Base-by-base conservation (phyloP, 1,139 yeast genomes). In the Insectozyma bohioensis region DNA sequence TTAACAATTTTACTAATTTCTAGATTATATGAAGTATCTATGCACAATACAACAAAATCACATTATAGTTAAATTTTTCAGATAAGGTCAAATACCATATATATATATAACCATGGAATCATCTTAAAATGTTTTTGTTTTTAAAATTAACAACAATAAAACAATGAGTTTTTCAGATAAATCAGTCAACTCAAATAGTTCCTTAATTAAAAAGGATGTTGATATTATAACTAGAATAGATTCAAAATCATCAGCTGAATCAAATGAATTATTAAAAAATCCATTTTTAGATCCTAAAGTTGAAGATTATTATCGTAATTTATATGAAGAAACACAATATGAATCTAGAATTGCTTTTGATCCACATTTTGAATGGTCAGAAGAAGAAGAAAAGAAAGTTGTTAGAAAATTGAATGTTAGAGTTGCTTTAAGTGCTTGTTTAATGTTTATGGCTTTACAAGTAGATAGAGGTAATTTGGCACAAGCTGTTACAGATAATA, bases 291-390 rank as follows among this genome's bases (percentile, higher is more conserved):
- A 38, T 21, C 40, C 41, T 2, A 33, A 35, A 19, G 41, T 38
- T 5, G 40, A 28, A 25, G 31, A 30, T 18, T 38, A 38, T 22
- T 38, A 36, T 36, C 45, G 51, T 8, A 41, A 48, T 6, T 25
- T 63, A 12, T 63, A 63, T 35, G 61, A 55, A 21, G 43, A 41
- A 2, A 48, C 57, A 19, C 30, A 55, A 4, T 63, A 63, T 40
- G 69, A 63, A 42, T 56, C 68, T 40, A 49, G 57, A 23, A 45
- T 46, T 14, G 57, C 43, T n/a, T 59, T 62, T 33, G 68, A 63
- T 41, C 67, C 67, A 1, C 49, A 51, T 2, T 54, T 56, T 34
- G 53, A 54, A 9, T 63, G 68, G 68, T 53, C 58, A 5, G 39
- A 45, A 13, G 52, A 52, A 35, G 69, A 63, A 46, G 70, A 63